Percentiles rank a stretch among this genome's conserved stretches.
Conservation (phyloP, 768 basidiomycete genomes). For the Exsudoporus frostii region DNA sequence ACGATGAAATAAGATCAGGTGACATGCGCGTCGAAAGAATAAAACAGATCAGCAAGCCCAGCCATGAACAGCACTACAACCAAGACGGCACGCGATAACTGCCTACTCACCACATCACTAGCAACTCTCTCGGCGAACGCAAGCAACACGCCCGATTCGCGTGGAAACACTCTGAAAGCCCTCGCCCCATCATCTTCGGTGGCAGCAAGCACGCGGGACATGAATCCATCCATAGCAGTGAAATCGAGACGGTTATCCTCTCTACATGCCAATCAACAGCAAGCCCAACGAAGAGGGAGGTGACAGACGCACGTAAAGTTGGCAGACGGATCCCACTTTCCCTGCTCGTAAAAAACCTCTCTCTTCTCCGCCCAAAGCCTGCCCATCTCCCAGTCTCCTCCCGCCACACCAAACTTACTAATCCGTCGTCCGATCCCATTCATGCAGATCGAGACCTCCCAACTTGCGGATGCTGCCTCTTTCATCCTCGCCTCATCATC, state of each 20-base stretch:
- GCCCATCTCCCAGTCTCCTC: constrained; percentile 82
- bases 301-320: constrained; percentile 66
- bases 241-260: constrained; percentile 70
- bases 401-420: not conserved
- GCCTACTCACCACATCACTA: constrained; percentile 68
- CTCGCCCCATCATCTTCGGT: constrained; percentile 73
- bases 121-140: constrained; percentile 84
- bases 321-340: constrained; percentile 73
- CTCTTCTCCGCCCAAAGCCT: constrained; percentile 95
- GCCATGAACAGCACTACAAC: constrained; percentile 1
- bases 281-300: not conserved
- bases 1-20: not conserved
- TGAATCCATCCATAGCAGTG: constrained; percentile 91
- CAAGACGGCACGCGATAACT: not conserved
- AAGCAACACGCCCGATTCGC: constrained; percentile 69
- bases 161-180: constrained; percentile 86
- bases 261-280: constrained; percentile 29
- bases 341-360: constrained; percentile 88
- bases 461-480: constrained; percentile 78
- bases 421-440: constrained; percentile 32
- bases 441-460: constrained; percentile 66
- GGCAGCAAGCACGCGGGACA: constrained; percentile 60
- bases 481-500: constrained; percentile 75
- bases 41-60: not conserved
- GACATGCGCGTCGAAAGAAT: not conserved